Percentiles rank a stretch among this genome's conserved stretches.
These are phyloP conservation scores for Polytolypa hystricis DNA, from an alignment of 2,329 filamentous ascomycete genomes.

Conservation along the genomic window DNA sequence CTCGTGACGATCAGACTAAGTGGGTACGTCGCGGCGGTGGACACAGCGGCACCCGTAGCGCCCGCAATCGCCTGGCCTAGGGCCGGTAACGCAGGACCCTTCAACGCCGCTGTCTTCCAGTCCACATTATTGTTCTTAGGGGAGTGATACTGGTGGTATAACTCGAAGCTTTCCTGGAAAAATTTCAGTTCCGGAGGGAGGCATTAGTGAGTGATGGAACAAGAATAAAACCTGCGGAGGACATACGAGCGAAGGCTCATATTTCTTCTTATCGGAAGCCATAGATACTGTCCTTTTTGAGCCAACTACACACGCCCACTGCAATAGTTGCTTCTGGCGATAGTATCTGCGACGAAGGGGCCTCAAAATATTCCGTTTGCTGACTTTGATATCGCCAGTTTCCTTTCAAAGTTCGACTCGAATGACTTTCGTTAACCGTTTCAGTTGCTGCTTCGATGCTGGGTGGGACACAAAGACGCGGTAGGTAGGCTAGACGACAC, in stretches of 20 bases:
- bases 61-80: conserved; percentile 74
- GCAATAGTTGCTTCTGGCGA: no score
- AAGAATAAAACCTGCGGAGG: background rate
- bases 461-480: no score
- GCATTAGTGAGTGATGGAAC: background rate
- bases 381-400: no score
- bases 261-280: no score
- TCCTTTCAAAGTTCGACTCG: no score
- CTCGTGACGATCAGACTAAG: conserved; percentile 72
- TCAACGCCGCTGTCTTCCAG: conserved; percentile 23
- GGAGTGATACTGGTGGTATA: conserved; percentile 32
- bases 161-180: conserved; percentile 22
- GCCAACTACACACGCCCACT: no score
- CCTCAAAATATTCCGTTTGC: no score
- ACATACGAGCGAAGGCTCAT: conserved; percentile 3
- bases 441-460: no score
- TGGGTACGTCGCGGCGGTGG: conserved; percentile 69
- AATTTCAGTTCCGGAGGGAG: background rate
- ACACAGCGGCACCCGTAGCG: conserved; percentile 64
- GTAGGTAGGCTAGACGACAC: no score
- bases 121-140: conserved; percentile 17
- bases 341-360: no score
- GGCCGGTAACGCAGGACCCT: conserved; percentile 49
- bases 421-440: no score
- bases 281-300: no score